phyloP scores from a whole-genome alignment of 371 early-diverging fungal species.

The Lichtheimia ornata region DNA sequence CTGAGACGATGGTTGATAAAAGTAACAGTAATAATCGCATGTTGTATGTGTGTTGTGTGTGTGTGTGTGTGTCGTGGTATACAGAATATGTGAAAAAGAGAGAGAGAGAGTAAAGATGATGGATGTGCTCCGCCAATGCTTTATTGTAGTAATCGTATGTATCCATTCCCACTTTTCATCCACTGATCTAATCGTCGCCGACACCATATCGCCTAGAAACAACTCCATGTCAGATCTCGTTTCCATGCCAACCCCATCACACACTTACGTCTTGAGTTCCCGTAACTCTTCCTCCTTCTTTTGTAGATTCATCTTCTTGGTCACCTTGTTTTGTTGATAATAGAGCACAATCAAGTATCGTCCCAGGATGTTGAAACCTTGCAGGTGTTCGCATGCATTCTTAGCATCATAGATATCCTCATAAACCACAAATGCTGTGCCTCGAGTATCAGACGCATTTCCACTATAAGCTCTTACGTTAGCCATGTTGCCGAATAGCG shows the following conservation, averaged over 20 bases:
- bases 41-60: background rate
- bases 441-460: slow-evolving; percentile 82
- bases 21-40: background rate
- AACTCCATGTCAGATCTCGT: background rate
- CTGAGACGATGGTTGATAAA: background rate
- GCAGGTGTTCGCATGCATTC: slow-evolving; percentile 92
- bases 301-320: slow-evolving; percentile 81
- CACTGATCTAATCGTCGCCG: slow-evolving; percentile 24
- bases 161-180: background rate
- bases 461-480: slow-evolving; percentile 52
- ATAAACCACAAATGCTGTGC: slow-evolving; percentile 95
- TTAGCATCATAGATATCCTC: slow-evolving; percentile 98
- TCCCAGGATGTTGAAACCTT: slow-evolving; percentile 94
- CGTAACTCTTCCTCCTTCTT: slow-evolving; percentile 85
- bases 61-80: background rate
- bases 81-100: background rate
- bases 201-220: slow-evolving; percentile 44
- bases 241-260: background rate
- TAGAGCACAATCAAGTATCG: slow-evolving; percentile 95
- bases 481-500: too few species aligned
- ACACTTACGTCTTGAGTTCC: slow-evolving; percentile 74
- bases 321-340: slow-evolving; percentile 81
- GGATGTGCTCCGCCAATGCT: background rate
- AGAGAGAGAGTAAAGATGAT: background rate
- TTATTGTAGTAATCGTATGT: background rate